Conservation (phyloP, 257 asterid genomes). For the Solanum bulbocastanum region DNA sequence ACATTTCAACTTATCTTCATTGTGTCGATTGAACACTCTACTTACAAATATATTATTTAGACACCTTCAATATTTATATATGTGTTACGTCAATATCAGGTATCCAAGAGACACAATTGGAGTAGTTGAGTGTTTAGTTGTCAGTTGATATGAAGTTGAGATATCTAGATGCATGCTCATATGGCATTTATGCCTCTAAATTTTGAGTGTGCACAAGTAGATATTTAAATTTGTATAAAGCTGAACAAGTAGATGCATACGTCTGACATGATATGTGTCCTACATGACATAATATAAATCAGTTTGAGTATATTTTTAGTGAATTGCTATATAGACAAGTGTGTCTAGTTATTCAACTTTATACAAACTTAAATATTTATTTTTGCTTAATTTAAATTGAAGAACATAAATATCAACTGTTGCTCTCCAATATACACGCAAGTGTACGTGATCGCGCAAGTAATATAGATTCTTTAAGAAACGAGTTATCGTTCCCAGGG, state of each 20-base stretch:
- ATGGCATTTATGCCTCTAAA: too few relatives aligned
- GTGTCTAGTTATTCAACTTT: neutral
- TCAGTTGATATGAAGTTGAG: neutral
- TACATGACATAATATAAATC: neutral
- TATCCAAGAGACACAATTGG: neutral
- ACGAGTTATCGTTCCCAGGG: too few relatives aligned
- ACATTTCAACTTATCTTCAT: neutral
- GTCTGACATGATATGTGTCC: neutral
- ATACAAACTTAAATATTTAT: too few relatives aligned
- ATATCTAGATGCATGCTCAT: neutral
- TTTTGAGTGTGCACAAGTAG: too few relatives aligned
- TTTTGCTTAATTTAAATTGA: too few relatives aligned
- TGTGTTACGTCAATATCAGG: neutral
- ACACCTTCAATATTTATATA: neutral
- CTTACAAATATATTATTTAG: neutral
- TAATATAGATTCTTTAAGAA: too few relatives aligned
- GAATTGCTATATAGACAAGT: too few relatives aligned
- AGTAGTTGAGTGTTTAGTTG: neutral
- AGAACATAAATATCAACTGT: too few relatives aligned
- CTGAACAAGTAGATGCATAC: rapidly evolving
- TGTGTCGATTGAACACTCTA: neutral
- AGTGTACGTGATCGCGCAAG: too few relatives aligned
- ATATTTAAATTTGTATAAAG: too few relatives aligned
- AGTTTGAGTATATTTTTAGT: too few relatives aligned
- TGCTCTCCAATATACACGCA: too few relatives aligned